Conservation (phyloP, 2,329 filamentous ascomycete species). For the Saccharata proteae region DNA sequence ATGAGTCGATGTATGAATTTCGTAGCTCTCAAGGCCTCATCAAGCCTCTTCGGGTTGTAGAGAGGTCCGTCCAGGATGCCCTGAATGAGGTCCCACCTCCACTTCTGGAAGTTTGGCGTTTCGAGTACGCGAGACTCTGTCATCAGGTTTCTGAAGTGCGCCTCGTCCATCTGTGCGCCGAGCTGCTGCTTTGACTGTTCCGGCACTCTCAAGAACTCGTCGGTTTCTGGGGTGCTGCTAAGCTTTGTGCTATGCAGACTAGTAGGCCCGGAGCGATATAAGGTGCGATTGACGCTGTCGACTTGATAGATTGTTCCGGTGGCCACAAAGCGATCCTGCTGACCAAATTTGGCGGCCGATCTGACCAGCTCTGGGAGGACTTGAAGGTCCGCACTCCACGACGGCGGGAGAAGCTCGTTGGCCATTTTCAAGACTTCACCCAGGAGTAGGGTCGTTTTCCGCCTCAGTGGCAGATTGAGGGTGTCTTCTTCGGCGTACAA, state of each 20-base stretch:
- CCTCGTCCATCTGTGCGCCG: slow-evolving; percentile 51
- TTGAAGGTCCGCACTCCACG: slow-evolving; percentile 75
- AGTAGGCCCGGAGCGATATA: slow-evolving; percentile 62
- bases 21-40: slow-evolving; percentile 86
- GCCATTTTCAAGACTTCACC: slow-evolving; percentile 86
- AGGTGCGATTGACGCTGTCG: slow-evolving; percentile 86
- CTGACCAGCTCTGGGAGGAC: slow-evolving; percentile 77
- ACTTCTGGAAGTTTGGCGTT: slow-evolving; percentile 84
- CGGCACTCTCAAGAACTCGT: slow-evolving; percentile 11
- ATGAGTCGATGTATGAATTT: slow-evolving; percentile 94
- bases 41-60: slow-evolving; percentile 78
- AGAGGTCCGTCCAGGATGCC: slow-evolving; percentile 87
- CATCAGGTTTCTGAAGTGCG: slow-evolving; percentile 49
- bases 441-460: slow-evolving; percentile 82
- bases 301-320: slow-evolving; percentile 94
- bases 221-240: slow-evolving; percentile 27
- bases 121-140: slow-evolving; percentile 76
- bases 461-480: slow-evolving; percentile 58
- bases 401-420: slow-evolving; percentile 68
- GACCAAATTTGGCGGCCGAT: slow-evolving; percentile 58
- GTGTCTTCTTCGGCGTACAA: slow-evolving; percentile 54
- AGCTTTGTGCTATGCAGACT: slow-evolving; percentile 22
- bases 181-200: slow-evolving; percentile 29
- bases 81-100: slow-evolving; percentile 92
- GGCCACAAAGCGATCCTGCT: slow-evolving; percentile 64